Evolutionary conservation across 345 rosid species (phyloP).

Genomic region (Geranium brycei): DNA sequence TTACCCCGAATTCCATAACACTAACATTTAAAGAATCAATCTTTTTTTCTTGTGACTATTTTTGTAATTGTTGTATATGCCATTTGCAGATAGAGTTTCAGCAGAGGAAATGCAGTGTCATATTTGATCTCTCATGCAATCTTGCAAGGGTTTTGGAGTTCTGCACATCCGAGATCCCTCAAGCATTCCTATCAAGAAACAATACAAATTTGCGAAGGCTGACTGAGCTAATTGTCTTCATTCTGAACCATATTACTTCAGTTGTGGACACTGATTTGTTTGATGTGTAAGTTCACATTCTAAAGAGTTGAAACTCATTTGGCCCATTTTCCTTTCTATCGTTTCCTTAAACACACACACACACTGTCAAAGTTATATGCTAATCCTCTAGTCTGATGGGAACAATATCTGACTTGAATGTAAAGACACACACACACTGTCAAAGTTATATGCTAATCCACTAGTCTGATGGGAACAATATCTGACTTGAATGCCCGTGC

Average conservation of each 20-base stretch:
- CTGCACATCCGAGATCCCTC: slow-evolving; percentile 74
- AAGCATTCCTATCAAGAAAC: slow-evolving; percentile 61
- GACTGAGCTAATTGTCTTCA: slow-evolving; percentile 68
- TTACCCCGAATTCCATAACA: too few relatives aligned
- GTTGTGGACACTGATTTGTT: slow-evolving; percentile 81
- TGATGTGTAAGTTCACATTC: slow-evolving; percentile 53
- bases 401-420: background rate
- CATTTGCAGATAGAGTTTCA: slow-evolving; percentile 67
- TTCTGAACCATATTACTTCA: slow-evolving; percentile 72
- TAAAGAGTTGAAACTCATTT: background rate
- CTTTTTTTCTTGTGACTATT: background rate
- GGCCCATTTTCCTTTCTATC: background rate
- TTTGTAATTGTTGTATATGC: slow-evolving; percentile 4
- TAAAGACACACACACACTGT: background rate
- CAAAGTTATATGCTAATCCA: background rate
- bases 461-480: background rate
- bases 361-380: background rate
- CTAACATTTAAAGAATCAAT: too few relatives aligned
- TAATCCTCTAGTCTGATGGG: background rate
- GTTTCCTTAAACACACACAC: too few relatives aligned
- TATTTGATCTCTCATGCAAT: slow-evolving; percentile 89
- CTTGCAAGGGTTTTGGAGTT: slow-evolving; percentile 88
- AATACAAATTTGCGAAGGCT: slow-evolving; percentile 88
- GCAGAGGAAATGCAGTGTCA: slow-evolving; percentile 76
- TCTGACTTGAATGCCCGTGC: background rate